Evolutionary conservation across 257 asterid genomes (phyloP), one percentile per base, ranked within the genome.

Genomic region (Nicotiana undulata): DNA sequence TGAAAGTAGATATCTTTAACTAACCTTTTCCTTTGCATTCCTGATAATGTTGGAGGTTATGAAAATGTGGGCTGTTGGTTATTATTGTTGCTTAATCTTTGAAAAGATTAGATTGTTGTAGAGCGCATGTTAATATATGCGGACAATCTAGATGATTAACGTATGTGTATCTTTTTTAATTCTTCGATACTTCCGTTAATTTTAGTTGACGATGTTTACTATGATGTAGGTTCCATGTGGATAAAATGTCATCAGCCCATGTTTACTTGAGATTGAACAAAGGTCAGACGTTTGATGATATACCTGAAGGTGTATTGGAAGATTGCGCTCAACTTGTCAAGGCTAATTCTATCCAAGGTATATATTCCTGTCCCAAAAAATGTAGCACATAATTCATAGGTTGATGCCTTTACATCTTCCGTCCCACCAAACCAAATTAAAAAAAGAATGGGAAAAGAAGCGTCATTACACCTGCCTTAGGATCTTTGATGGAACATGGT

Each of bases 181-280:
- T 55, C 49, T 51, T 68, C 32, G 70, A 79, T 84, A 26, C 32
- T 8, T 74, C 17, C 24, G 37, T 18, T 67, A 78, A 75, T 84
- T 81, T 83, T 64, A 29, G 51, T 67, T 76, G 82, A 87, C 74
- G 55, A 60, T 40, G 51, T 81, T 65, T 88, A 18, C 82, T 85
- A 81, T 79, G 65, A 53, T 85, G 84, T 83, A 94, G 99, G 98
- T 96, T 96, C 85, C 98, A 91, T 86, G 99, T 96, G 85, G 98
- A 96, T 82, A 96, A 96, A 87, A 94, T 96, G 99, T 96, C 99
- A 28, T 96, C 98, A 3, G 99, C 99, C 70, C 99, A 96, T 81
- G 99, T 94, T 63, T 96, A 96, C 85, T 88, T 96, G 87, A 94
- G 99, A 86, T 77, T 96, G 92, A 89, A 87, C 34, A 96, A 88